A percentile compares a stretch with the other conserved stretches of the same genome.
Conservation (phyloP, 768 basidiomycete species). For the Termitomyces sp. region DNA sequence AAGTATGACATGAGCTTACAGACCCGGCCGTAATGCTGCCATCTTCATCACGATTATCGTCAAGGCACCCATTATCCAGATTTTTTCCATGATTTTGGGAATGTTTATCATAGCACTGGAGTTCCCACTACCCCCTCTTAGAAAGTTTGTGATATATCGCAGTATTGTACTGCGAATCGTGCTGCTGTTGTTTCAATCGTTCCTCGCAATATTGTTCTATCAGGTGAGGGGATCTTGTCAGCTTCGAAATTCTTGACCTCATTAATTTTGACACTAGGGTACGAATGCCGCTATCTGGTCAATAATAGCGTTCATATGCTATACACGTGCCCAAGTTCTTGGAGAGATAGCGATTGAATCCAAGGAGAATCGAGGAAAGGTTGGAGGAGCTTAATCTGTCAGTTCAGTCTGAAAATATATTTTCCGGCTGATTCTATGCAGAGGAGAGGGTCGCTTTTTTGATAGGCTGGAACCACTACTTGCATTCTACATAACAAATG, state of each 20-base stretch:
- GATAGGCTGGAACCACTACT: slow-evolving; percentile 24
- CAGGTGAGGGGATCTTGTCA: slow-evolving; percentile 43
- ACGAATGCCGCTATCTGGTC: slow-evolving; percentile 83
- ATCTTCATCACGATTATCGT: slow-evolving; percentile 75
- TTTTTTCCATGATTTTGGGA: slow-evolving; percentile 57
- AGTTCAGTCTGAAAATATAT: neutral
- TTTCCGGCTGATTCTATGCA: neutral
- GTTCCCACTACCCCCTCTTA: slow-evolving; percentile 58
- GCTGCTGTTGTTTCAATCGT: slow-evolving; percentile 57
- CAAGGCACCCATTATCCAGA: slow-evolving; percentile 70
- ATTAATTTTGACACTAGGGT: slow-evolving; percentile 43
- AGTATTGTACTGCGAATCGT: slow-evolving; percentile 61
- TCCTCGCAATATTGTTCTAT: slow-evolving; percentile 66
- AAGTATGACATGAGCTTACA: slow-evolving; percentile 18
- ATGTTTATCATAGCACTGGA: slow-evolving; percentile 63
- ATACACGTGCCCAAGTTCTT: slow-evolving; percentile 55
- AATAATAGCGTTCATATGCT: slow-evolving; percentile 63
- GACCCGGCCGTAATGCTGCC: slow-evolving; percentile 53
- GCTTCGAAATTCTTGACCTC: slow-evolving; percentile 1
- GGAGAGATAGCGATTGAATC: slow-evolving; percentile 70
- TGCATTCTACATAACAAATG: slow-evolving; percentile 13
- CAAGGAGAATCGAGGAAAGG: slow-evolving; percentile 57
- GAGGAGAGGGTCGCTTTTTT: neutral
- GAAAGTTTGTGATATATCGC: slow-evolving; percentile 54
- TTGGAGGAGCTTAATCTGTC: slow-evolving; percentile 45